Conservation (phyloP, 805 yeast species). For the Monosporozyma servazzii region DNA sequence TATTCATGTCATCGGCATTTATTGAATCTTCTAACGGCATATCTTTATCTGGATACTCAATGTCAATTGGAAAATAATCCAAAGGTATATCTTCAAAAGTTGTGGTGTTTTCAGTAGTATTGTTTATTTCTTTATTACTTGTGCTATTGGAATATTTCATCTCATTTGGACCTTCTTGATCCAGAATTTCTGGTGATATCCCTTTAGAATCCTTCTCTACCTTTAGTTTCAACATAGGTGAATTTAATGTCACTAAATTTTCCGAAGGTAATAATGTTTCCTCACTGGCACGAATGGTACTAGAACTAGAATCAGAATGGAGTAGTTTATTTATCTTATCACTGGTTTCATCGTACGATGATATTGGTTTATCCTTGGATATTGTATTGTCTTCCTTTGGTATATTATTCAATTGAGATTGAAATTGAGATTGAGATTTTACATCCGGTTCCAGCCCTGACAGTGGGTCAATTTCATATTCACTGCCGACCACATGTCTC, state of each 20-base stretch:
- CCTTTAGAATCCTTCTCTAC: neutral
- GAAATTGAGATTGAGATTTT: neutral
- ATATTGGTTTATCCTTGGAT: neutral
- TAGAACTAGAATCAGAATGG: neutral
- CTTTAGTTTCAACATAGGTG: neutral
- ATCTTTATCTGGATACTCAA: conserved; percentile 27
- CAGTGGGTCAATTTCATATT: neutral
- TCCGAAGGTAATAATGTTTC: neutral
- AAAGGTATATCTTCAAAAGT: conserved; percentile 54
- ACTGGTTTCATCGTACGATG: neutral
- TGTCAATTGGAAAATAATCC: conserved; percentile 48
- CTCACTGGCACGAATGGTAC: neutral
- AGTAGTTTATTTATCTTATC: neutral
- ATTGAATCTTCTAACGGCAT: neutral
- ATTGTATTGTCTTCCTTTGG: neutral
- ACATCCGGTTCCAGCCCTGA: neutral
- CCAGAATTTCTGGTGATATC: neutral
- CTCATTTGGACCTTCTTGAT: neutral
- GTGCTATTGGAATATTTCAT: too few species aligned
- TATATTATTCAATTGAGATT: neutral
- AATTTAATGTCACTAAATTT: neutral
- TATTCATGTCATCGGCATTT: neutral
- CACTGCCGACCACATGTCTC: neutral
- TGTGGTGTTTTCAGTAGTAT: neutral
- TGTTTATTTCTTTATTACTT: neutral